Evolutionary conservation across 169 alveolate species (phyloP).

Genomic region (Cryptosporidium sp.): DNA sequence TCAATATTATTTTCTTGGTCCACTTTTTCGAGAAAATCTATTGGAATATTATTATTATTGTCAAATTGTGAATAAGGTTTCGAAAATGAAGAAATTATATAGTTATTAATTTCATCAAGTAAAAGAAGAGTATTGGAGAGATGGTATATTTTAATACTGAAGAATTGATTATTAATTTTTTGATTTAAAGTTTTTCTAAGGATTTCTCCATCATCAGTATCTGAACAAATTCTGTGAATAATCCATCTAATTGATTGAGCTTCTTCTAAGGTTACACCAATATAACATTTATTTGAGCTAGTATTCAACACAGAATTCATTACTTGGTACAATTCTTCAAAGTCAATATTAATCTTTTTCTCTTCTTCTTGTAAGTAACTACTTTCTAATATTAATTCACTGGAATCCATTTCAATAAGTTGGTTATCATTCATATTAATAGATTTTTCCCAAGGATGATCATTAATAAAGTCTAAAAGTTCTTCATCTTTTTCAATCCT

Average conservation of each 20-base stretch:
- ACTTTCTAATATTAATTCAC: conserved; percentile 2
- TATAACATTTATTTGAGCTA: conserved; percentile 23
- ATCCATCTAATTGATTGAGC: conserved; percentile 70
- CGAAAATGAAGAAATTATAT: not conserved
- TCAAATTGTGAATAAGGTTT: not conserved
- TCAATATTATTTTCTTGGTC: not conserved
- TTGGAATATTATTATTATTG: not conserved
- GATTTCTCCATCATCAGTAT: not conserved
- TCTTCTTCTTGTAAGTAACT: conserved; percentile 13
- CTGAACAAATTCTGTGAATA: conserved; percentile 16
- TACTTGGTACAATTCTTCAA: conserved; percentile 46
- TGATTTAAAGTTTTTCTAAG: not conserved
- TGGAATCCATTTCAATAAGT: conserved; percentile 9
- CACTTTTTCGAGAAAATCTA: not conserved
- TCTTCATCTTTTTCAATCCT: not conserved
- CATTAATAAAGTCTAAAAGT: conserved; percentile 1
- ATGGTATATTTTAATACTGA: conserved; percentile 28
- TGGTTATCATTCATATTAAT: not conserved
- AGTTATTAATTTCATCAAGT: conserved; percentile 29
- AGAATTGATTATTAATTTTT: not conserved
- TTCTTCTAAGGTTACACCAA: conserved; percentile 50
- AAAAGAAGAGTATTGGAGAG: conserved; percentile 19
- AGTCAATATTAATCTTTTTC: not conserved
- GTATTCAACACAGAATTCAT: conserved; percentile 1
- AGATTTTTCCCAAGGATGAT: conserved; percentile 69